A percentile compares a stretch with the other conserved stretches of the same genome.
Evolutionary conservation across 257 asterid species (phyloP).

Genomic region (Scutellaria galericulata): DNA sequence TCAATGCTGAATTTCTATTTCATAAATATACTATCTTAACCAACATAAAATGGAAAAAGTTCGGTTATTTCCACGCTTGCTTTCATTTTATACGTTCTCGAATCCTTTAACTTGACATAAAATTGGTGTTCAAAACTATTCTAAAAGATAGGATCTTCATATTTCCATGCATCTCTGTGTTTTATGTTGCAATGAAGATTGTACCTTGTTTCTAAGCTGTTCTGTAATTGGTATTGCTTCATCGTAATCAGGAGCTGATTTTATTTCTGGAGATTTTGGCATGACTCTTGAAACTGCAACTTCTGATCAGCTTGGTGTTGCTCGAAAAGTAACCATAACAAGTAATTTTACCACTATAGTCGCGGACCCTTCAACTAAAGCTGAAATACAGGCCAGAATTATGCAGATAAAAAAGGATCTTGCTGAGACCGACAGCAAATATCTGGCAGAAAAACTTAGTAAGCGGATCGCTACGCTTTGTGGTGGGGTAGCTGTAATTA

Average conservation of each 20-base stretch:
- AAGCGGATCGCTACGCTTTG: constrained; percentile 89
- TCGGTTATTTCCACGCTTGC: background rate
- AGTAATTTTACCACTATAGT: constrained; percentile 73
- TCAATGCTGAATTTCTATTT: constrained; percentile 1
- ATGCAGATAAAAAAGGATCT: constrained; percentile 90
- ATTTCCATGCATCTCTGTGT: background rate
- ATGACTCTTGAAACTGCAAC: constrained; percentile 75
- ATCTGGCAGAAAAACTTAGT: constrained; percentile 72
- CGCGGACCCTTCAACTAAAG: constrained; percentile 90
- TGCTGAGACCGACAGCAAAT: constrained; percentile 74
- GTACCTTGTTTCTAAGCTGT: constrained; percentile 25
- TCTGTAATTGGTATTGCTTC: constrained; percentile 11
- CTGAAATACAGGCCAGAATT: constrained; percentile 92
- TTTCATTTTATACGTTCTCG: background rate
- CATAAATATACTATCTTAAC: background rate
- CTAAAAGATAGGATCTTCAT: constrained; percentile 2
- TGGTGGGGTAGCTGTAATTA: constrained; percentile 85
- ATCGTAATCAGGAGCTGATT: constrained; percentile 82
- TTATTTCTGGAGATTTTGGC: constrained; percentile 89
- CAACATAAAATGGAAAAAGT: background rate
- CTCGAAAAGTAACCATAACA: constrained; percentile 72
- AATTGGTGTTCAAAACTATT: background rate
- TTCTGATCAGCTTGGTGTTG: constrained; percentile 99
- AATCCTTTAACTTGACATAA: constrained; percentile 6
- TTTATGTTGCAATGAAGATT: constrained; percentile 11